These are phyloP conservation scores for Amaranthus palmeri DNA, from an alignment of 148 eudicot species.

Conservation along the genomic window DNA sequence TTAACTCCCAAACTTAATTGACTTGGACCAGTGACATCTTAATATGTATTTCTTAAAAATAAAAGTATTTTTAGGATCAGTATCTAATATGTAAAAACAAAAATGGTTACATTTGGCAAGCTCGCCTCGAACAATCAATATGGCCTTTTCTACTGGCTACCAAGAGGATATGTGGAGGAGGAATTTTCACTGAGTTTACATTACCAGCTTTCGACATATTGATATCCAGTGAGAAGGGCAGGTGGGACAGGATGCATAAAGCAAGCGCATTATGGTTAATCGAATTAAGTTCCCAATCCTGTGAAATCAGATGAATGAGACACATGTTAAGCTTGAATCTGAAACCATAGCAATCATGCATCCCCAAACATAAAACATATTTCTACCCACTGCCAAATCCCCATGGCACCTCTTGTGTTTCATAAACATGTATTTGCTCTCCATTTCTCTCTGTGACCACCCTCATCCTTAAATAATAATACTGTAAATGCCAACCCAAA, in stretches of 20 bases:
- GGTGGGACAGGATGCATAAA: slow-evolving; percentile 79
- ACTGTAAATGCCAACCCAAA: neutral
- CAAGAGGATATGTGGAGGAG: neutral
- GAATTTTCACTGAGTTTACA: neutral
- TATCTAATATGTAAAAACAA: too few species aligned
- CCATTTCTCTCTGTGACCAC: neutral
- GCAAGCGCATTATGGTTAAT: slow-evolving; percentile 73
- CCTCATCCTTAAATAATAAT: neutral
- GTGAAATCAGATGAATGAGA: slow-evolving; percentile 9
- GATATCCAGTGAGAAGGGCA: slow-evolving; percentile 82
- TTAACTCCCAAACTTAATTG: neutral
- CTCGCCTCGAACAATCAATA: neutral
- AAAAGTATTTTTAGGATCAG: too few species aligned
- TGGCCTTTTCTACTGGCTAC: too few species aligned
- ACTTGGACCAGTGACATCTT: neutral
- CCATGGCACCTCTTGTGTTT: neutral
- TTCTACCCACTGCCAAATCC: neutral
- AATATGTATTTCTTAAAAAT: too few species aligned
- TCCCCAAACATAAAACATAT: neutral
- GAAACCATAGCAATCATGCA: neutral
- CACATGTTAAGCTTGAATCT: neutral
- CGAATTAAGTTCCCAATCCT: slow-evolving; percentile 89
- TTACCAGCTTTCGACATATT: slow-evolving; percentile 73
- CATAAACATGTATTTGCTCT: neutral
- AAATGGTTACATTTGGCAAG: neutral